Percentiles rank a stretch among this genome's conserved stretches.
These are phyloP conservation scores for Colletotrichum destructivum DNA, from an alignment of 2,329 filamentous ascomycete species.

Conservation along the genomic window DNA sequence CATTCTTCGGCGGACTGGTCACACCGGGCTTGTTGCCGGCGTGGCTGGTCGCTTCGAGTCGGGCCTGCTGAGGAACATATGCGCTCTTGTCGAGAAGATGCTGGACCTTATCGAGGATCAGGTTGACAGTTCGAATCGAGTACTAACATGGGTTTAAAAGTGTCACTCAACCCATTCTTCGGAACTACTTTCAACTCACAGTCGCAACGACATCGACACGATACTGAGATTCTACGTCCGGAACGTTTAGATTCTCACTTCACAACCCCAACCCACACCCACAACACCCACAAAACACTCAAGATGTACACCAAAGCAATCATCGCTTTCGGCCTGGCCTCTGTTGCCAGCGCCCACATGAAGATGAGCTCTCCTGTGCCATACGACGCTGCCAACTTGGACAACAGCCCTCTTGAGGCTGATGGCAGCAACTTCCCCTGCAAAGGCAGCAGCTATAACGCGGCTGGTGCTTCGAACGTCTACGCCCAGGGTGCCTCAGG, in stretches of 20 bases:
- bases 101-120: conserved; percentile 12
- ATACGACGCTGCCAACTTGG: conserved; percentile 58
- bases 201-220: conserved; percentile 40
- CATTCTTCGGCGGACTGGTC: conserved; percentile 35
- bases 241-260: conserved; percentile 55
- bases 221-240: conserved; percentile 53
- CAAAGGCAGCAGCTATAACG: conserved; percentile 71
- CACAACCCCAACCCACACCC: conserved; percentile 24
- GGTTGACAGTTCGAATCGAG: conserved; percentile 13
- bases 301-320: conserved; percentile 68
- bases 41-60: conserved; percentile 38
- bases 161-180: conserved; percentile 34
- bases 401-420: conserved; percentile 76
- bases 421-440: conserved; percentile 85
- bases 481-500: conserved; percentile 73
- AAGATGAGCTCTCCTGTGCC: conserved; percentile 78
- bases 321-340: conserved; percentile 69
- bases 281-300: conserved; percentile 58
- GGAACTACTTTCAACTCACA: conserved; percentile 17
- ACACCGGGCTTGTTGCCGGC: conserved; percentile 19
- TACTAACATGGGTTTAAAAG: conserved; percentile 37
- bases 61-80: conserved; percentile 35
- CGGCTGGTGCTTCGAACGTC: conserved; percentile 66
- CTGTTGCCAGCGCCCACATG: conserved; percentile 81
- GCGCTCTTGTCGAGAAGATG: conserved; percentile 35